Base-by-base conservation (phyloP, 495 filamentous ascomycete species). In the Hyphodiscus hymeniophilus region DNA sequence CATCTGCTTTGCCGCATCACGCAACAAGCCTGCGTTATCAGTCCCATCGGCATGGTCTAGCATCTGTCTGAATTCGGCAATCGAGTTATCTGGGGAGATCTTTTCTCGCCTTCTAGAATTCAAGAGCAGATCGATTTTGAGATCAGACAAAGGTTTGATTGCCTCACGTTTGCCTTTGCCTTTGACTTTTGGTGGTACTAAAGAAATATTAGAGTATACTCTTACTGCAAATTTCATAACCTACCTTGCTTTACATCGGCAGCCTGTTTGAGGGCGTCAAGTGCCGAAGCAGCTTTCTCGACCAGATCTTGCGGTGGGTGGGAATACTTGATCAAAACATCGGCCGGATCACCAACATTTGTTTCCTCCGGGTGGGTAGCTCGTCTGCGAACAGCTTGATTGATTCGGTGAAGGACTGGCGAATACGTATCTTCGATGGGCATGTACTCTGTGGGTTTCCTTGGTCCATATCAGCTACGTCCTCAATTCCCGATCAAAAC, bases 31-130 rank as follows among this genome's bases (percentile, higher is more conserved):
- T 13, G 81, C 66, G 24, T 80, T 78, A 12, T 80, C 76, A 1
- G 85, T 75, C 1, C 66, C 64, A 13, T 8, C 21, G 5, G 26
- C 5, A 28, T 28, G 5, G 10, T 28, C 5, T 13, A 97, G 70
- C 17, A 79, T 76, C 65, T 91, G 87, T 58, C 89, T 94, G 76
- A 96, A 97, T 43, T 90, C 84, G 0, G 94, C 89, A 38, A 99
- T 85, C 3, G 89, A 79, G 56, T 99, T 97, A 20, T 80, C 69
- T 0, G 76, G 56, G 2, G 82, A 83, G 43, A 99, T 89, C 47
- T 76, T 82, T 38, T 61, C 63, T 5, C 39, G 33, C 16, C 38
- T 45, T 56, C 79, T 67, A 60, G 67, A 59, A 36, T 73, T 72
- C 20, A 95, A 80, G 15, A 95, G 81, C 1, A 76, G 75, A 50